These are phyloP conservation scores for Cytospora piceae DNA, from an alignment of 2,329 filamentous ascomycete genomes.

Conservation along the genomic window DNA sequence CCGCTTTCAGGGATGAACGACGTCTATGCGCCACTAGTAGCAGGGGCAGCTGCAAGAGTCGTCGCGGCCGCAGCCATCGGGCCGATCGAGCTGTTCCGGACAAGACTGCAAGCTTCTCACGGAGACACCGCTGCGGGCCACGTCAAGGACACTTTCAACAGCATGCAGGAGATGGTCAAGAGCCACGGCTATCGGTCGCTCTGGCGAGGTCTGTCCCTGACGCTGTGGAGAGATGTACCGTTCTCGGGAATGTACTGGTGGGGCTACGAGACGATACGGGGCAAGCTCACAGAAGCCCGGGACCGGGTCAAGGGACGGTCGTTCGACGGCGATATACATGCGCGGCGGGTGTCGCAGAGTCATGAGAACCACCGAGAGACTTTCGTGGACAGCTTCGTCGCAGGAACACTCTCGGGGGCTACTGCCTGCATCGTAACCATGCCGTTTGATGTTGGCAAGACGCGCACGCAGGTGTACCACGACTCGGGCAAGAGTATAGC, in stretches of 20 bases:
- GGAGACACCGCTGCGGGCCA: slow-evolving; percentile 65
- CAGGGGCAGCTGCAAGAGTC: slow-evolving; percentile 77
- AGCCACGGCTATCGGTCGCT: slow-evolving; percentile 77
- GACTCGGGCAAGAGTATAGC: slow-evolving; percentile 50
- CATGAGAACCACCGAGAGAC: slow-evolving; percentile 74
- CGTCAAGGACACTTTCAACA: slow-evolving; percentile 76
- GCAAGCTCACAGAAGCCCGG: slow-evolving; percentile 70
- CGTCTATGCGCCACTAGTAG: slow-evolving; percentile 76
- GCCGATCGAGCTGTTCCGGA: slow-evolving; percentile 93
- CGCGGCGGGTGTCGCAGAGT: slow-evolving; percentile 61
- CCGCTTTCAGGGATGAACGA: slow-evolving; percentile 72
- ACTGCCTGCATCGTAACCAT: slow-evolving; percentile 88
- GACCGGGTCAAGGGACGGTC: slow-evolving; percentile 52
- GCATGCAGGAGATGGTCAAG: slow-evolving; percentile 78
- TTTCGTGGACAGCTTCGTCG: slow-evolving; percentile 85
- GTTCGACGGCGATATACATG: slow-evolving; percentile 45
- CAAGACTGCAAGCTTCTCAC: slow-evolving; percentile 81
- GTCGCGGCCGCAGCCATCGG: slow-evolving; percentile 82
- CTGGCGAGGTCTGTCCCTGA: slow-evolving; percentile 89
- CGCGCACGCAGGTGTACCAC: slow-evolving; percentile 81
- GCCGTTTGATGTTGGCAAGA: slow-evolving; percentile 98
- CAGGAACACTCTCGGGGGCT: slow-evolving; percentile 81
- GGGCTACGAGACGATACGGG: slow-evolving; percentile 87
- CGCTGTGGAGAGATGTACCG: slow-evolving; percentile 94
- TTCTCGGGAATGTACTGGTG: slow-evolving; percentile 99